A percentile compares a stretch with the other conserved stretches of the same genome.
Conservation (phyloP, 805 yeast genomes). For the Nakazawaea peltata region DNA sequence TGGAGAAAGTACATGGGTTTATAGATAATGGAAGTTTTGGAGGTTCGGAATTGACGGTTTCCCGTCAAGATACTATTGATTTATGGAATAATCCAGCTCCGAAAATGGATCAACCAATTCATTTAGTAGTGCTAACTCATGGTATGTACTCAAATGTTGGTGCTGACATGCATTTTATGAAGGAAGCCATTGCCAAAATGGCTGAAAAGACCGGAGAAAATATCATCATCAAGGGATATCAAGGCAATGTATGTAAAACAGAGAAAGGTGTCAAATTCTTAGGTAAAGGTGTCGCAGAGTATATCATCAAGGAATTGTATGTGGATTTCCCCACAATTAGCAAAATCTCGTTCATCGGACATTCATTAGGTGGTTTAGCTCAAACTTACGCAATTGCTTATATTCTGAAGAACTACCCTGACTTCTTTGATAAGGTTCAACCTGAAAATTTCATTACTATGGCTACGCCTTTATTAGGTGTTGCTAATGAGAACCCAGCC, state of each 20-base stretch:
- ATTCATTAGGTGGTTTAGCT: conserved; percentile 88
- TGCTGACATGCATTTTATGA: conserved; percentile 83
- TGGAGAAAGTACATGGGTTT: conserved; percentile 10
- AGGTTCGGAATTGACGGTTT: conserved; percentile 33
- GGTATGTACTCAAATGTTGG: conserved; percentile 88
- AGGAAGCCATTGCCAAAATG: conserved; percentile 62
- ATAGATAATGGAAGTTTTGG: conserved; percentile 12
- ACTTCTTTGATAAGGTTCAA: conserved; percentile 53
- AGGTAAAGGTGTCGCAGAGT: conserved; percentile 77
- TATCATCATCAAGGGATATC: conserved; percentile 73
- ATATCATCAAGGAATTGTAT: conserved; percentile 47
- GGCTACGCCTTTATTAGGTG: conserved; percentile 87
- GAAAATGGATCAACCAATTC: conserved; percentile 49
- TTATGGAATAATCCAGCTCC: conserved; percentile 71
- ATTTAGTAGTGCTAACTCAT: conserved; percentile 81
- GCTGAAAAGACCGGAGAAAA: conserved; percentile 44
- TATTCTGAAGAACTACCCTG: conserved; percentile 58
- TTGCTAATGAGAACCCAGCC: conserved; percentile 79
- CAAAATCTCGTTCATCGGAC: conserved; percentile 82
- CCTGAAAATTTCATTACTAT: conserved; percentile 77
- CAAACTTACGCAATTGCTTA: conserved; percentile 89
- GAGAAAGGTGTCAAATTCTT: conserved; percentile 81
- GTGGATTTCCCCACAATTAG: conserved; percentile 38
- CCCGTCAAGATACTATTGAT: conserved; percentile 51
- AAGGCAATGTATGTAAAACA: conserved; percentile 80